Evolutionary conservation across 805 yeast genomes (phyloP), one percentile per base, ranked within the genome.

Genomic region (Candida suzukii): DNA sequence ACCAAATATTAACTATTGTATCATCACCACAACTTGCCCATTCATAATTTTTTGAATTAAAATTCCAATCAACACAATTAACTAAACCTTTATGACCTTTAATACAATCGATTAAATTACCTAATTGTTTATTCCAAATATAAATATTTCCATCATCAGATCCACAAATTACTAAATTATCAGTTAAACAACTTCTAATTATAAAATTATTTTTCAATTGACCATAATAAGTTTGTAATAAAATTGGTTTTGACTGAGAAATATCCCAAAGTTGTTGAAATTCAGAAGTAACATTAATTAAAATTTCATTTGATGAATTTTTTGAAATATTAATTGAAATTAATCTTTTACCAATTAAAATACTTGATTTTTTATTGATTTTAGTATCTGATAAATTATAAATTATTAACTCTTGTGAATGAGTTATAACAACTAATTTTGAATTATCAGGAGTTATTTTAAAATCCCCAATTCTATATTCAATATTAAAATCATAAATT

Each of bases 21-120:
- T 90, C 96, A 58, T 88, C 96, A 14, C 95, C 87, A 31, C 88
- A 88, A 18, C 91, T 80, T 7, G 88, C 93, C 76, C 61, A 56
- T 44, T 56, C 59, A 34, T 41, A 90, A 7, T 8, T 24, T 6
- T 33, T 20, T 10, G 20, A 80, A 4, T 32, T 20, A 8, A 49
- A 50, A 39, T 77, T 80, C 90, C 93, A 88, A 44, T 82, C 79
- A 2, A 88, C 93, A 36, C 85, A 77, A 56, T 86, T 88, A 48
- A 91, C 84, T 44, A 78, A 64, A 0, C 77, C 77, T 11, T 59
- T 58, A 57, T 86, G 95, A 2, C 80, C 91, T 33, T 74, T 68
- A 18, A 84, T 62, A 13, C 76, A 66, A 4, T 73, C 71, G 3
- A 88, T 63, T 20, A 86, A 66, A 43, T 80, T 79, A 6, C 93